These are phyloP conservation scores for Fusarium buxicola DNA, from an alignment of 2,329 filamentous ascomycete genomes.

Conservation along the genomic window DNA sequence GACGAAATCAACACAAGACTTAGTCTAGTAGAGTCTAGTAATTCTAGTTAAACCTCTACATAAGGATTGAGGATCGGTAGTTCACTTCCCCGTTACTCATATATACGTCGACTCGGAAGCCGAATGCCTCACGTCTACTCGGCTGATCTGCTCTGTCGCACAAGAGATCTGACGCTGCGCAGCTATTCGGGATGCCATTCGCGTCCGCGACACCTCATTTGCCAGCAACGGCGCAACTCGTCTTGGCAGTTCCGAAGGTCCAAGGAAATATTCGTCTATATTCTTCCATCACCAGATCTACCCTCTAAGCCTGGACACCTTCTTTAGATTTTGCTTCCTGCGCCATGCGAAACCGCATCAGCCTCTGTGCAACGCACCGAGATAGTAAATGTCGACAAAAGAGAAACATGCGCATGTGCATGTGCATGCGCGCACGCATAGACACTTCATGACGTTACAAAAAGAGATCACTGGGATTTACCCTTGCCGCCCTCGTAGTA, in stretches of 20 bases:
- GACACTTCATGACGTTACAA: background rate
- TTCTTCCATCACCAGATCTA: slow-evolving; percentile 29
- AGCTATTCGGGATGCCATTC: background rate
- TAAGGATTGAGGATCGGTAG: background rate
- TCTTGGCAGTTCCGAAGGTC: background rate
- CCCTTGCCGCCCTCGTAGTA: slow-evolving; percentile 77
- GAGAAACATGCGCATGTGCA: slow-evolving; percentile 9
- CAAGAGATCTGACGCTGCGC: slow-evolving; percentile 6
- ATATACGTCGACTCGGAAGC: slow-evolving; percentile 18
- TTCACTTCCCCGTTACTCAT: background rate
- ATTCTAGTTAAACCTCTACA: too few relatives aligned
- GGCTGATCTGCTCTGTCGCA: slow-evolving; percentile 25
- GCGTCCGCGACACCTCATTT: background rate
- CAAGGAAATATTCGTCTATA: slow-evolving; percentile 33
- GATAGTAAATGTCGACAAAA: slow-evolving; percentile 23
- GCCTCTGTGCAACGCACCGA: slow-evolving; percentile 35
- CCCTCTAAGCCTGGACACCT: slow-evolving; percentile 27
- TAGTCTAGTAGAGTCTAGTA: too few relatives aligned
- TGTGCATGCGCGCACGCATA: background rate
- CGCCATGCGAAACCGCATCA: slow-evolving; percentile 44
- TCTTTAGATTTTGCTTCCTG: slow-evolving; percentile 48
- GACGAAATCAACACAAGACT: too few relatives aligned
- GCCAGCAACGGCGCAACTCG: background rate
- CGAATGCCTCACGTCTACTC: slow-evolving; percentile 19
- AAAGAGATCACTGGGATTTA: slow-evolving; percentile 52